A percentile compares a stretch with the other conserved stretches of the same genome.
phyloP scores from a whole-genome alignment of 1,139 yeast species.

The Pichia kudriavzevii region DNA sequence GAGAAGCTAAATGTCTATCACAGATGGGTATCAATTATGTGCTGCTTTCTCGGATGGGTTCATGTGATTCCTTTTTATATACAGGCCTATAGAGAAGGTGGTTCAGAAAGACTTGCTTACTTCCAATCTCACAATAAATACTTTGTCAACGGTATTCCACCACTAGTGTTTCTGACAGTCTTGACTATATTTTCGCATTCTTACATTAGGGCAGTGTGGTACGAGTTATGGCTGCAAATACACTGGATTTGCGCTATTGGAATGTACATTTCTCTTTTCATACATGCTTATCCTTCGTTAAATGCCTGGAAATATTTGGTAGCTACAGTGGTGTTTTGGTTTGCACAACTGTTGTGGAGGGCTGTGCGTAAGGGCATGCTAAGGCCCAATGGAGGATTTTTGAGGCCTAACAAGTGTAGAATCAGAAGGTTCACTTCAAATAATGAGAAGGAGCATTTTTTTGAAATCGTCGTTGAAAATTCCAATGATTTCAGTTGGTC shows the following conservation, averaged over 20 bases:
- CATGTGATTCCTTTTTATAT: slow-evolving; percentile 49
- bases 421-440: slow-evolving; percentile 22
- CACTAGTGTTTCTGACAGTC: slow-evolving; percentile 39
- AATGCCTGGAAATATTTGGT: slow-evolving; percentile 43
- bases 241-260: slow-evolving; percentile 58
- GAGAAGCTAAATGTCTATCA: slow-evolving; percentile 49
- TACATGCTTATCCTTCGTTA: slow-evolving; percentile 39
- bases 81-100: slow-evolving; percentile 47
- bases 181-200: slow-evolving; percentile 43
- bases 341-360: slow-evolving; percentile 44
- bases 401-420: slow-evolving; percentile 25
- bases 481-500: slow-evolving; percentile 37
- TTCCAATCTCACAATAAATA: slow-evolving; percentile 14
- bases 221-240: slow-evolving; percentile 47
- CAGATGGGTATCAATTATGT: slow-evolving; percentile 36
- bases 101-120: slow-evolving; percentile 23
- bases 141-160: slow-evolving; percentile 33
- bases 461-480: slow-evolving; percentile 37
- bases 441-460: slow-evolving; percentile 18
- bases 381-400: slow-evolving; percentile 38
- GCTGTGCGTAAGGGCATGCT: slow-evolving; percentile 44
- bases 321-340: slow-evolving; percentile 54
- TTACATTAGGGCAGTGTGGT: slow-evolving; percentile 35
- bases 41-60: slow-evolving; percentile 42
- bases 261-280: slow-evolving; percentile 43